Conservation (phyloP, 2,329 filamentous ascomycete species). For the Trichoderma sp. region DNA sequence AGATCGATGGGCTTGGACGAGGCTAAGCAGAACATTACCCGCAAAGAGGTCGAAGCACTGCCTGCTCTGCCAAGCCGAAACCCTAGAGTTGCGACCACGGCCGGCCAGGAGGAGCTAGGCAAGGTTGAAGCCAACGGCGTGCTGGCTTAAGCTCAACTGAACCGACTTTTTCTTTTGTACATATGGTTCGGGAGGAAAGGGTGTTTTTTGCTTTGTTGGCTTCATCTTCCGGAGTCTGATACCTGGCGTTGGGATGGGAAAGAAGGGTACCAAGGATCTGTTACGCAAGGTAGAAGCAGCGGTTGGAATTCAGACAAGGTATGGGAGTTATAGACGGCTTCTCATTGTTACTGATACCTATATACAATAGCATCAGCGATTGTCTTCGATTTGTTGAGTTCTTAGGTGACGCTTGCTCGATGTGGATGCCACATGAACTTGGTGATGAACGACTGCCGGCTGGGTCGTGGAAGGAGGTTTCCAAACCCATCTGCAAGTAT, state of each 20-base stretch:
- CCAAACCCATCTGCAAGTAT: background rate
- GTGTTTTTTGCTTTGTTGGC: background rate
- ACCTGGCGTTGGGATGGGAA: constrained; percentile 12
- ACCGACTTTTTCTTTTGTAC: constrained; percentile 9
- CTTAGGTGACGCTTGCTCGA: background rate
- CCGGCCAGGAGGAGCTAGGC: constrained; percentile 11
- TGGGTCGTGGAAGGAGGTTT: background rate
- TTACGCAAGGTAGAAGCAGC: constrained; percentile 18
- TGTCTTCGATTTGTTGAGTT: no score
- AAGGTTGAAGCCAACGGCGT: constrained; percentile 21
- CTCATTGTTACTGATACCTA: background rate
- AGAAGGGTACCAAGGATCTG: background rate
- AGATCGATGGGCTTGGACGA: constrained; percentile 49
- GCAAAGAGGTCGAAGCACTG: constrained; percentile 32
- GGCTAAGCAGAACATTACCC: constrained; percentile 32
- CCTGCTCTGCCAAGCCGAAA: constrained; percentile 12
- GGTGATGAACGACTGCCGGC: background rate
- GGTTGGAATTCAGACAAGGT: background rate
- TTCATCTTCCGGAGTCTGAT: constrained; percentile 18
- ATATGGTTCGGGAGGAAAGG: constrained; percentile 9
- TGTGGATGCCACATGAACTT: background rate
- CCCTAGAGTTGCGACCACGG: background rate
- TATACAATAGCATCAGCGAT: background rate
- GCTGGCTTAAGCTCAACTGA: constrained; percentile 7
- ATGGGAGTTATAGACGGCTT: constrained; percentile 16